Evolutionary conservation across 2,329 filamentous ascomycete species (phyloP), one percentile per base, ranked within the genome.

Genomic region (Calonectria hawksworthii): DNA sequence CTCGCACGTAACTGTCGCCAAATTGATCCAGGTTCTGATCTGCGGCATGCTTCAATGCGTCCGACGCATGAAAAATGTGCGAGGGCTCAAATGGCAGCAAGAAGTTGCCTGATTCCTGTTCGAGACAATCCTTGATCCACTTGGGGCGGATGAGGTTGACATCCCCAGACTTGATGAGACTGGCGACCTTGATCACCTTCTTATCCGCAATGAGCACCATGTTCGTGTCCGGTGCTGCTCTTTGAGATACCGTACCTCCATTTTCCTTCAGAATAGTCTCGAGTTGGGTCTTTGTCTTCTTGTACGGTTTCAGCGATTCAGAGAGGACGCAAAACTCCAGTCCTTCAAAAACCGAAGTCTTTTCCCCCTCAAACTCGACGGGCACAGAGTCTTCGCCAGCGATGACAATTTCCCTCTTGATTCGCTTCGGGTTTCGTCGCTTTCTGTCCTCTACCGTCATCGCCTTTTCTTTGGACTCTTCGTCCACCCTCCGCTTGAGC

Each of bases 81-180:
- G 88, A 79, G 3, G 86, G 88, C 77, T 91, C 90, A 52, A 88
- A 89, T 0, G 90, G 89, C 6, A 98, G 90, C 10, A 98, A 85
- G 16, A 94, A 90, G 5, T 90, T 88, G 4, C 89, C 90, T 2
- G 80, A 88, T 68, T 77, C 89, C 85, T 84, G 92, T 83, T 90
- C 89, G 41, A 98, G 88, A 80, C 95, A 97, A 83, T 99, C 96
- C 34, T 94, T 88, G 3, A 99, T 86, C 97, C 97, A 99, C 8
- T 88, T 89, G 0, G 96, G 94, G 28, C 92, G 92, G 72, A 99
- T 89, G 66, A 99, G 93, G 78, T 95, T 93, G 9, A 91, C 89
- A 0, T 91, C 88, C 4, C 92, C 93, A 8, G 88, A 89, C 80
- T 97, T 98, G 75, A 95, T 92, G 11, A 98, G 85, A 13, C 95